These are phyloP conservation scores for Mortierella sp. DNA, from an alignment of 371 early-diverging fungal species.

Conservation along the genomic window DNA sequence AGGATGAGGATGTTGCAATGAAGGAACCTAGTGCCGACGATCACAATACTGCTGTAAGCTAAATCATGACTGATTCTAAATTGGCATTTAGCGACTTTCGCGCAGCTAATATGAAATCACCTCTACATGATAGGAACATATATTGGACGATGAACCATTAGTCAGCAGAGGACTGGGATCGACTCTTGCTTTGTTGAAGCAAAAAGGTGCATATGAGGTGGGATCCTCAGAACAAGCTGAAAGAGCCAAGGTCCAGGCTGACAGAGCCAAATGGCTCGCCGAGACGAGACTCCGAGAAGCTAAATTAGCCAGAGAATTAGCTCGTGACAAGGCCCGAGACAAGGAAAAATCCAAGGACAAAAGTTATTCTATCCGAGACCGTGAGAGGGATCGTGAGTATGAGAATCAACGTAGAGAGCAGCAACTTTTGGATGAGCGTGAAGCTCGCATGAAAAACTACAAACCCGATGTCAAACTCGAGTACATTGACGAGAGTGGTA, in stretches of 20 bases:
- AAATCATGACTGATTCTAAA: too few relatives aligned
- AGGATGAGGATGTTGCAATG: constrained; percentile 62
- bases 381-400: constrained; percentile 56
- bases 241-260: constrained; percentile 72
- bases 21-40: constrained; percentile 39
- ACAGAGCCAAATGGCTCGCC: constrained; percentile 66
- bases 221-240: constrained; percentile 70
- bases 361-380: constrained; percentile 48
- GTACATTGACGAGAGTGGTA: constrained; percentile 91
- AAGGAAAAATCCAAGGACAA: constrained; percentile 50
- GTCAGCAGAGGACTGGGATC: constrained; percentile 88
- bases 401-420: constrained; percentile 67
- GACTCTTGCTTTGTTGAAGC: constrained; percentile 80
- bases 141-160: constrained; percentile 82
- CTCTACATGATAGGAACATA: constrained; percentile 19
- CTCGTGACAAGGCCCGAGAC: constrained; percentile 64
- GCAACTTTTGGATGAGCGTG: constrained; percentile 77
- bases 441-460: constrained; percentile 90
- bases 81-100: neutral
- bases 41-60: constrained; percentile 22
- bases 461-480: constrained; percentile 92
- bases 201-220: constrained; percentile 71
- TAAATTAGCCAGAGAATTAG: constrained; percentile 58
- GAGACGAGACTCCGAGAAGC: constrained; percentile 57
- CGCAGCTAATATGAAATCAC: neutral